Conservation (phyloP, 768 basidiomycete genomes). For the Ramaria sp. region DNA sequence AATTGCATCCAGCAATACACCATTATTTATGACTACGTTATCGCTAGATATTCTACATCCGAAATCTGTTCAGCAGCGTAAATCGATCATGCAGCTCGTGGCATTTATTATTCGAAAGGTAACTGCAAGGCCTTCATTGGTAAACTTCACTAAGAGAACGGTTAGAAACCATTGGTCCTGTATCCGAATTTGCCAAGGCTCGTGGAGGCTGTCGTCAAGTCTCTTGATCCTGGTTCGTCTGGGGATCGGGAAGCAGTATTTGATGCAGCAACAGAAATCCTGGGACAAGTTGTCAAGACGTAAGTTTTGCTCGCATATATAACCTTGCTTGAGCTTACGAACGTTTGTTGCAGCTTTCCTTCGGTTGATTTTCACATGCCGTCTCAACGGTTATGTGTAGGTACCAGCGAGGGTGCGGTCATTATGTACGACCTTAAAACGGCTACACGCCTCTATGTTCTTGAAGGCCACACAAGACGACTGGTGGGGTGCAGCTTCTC, state of each 20-base stretch:
- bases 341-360: slow-evolving; percentile 51
- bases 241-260: slow-evolving; percentile 72
- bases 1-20: slow-evolving; percentile 74
- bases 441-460: slow-evolving; percentile 86
- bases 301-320: slow-evolving; percentile 25
- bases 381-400: slow-evolving; percentile 83
- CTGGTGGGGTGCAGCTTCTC: slow-evolving; percentile 86
- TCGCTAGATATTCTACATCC: slow-evolving; percentile 82
- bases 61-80: slow-evolving; percentile 62
- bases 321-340: background rate
- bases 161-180: slow-evolving; percentile 74
- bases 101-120: slow-evolving; percentile 91
- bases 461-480: slow-evolving; percentile 79
- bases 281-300: slow-evolving; percentile 92
- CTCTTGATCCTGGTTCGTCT: slow-evolving; percentile 82
- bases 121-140: background rate
- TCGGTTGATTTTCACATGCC: slow-evolving; percentile 87
- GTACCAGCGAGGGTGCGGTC: slow-evolving; percentile 88
- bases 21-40: slow-evolving; percentile 89
- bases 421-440: slow-evolving; percentile 97
- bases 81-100: slow-evolving; percentile 84
- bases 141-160: background rate
- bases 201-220: slow-evolving; percentile 93
- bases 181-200: slow-evolving; percentile 75
- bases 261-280: slow-evolving; percentile 87